These are phyloP conservation scores for Tetragonia tetragonoides DNA, from an alignment of 148 eudicot genomes.

Conservation along the genomic window DNA sequence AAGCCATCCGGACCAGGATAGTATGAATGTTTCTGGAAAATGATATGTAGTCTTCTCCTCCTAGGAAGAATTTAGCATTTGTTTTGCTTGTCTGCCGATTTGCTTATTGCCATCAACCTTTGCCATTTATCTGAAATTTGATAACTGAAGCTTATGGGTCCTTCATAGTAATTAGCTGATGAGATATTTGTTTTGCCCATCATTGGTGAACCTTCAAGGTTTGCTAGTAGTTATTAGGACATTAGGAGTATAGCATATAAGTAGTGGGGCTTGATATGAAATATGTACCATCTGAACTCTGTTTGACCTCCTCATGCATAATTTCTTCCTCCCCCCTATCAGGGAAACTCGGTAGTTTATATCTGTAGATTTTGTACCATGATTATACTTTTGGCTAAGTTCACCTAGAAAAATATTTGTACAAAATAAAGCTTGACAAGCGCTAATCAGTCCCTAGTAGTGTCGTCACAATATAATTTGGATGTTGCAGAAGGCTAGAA, in stretches of 20 bases:
- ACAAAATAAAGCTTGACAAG: neutral
- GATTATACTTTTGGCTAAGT: neutral
- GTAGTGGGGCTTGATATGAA: neutral
- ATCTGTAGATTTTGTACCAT: neutral
- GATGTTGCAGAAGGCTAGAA: neutral
- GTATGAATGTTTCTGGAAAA: slow-evolving; percentile 49
- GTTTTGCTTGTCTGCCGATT: slow-evolving; percentile 6
- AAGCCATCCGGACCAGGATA: slow-evolving; percentile 76
- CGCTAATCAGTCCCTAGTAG: too few species aligned
- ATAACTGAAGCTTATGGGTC: neutral
- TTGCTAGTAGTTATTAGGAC: neutral
- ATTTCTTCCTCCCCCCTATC: neutral
- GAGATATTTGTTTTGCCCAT: neutral
- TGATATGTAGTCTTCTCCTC: slow-evolving; percentile 26
- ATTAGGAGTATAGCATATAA: too few species aligned
- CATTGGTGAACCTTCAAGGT: neutral
- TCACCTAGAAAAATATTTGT: neutral
- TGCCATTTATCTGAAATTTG: neutral
- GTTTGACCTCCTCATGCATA: neutral
- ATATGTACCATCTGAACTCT: neutral
- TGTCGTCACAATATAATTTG: neutral
- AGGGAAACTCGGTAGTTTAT: neutral
- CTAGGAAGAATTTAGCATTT: neutral
- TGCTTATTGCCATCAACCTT: neutral
- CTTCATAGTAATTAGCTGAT: neutral